Base-by-base conservation (phyloP, 1,139 yeast species). In the Lodderomyces margitis region DNA sequence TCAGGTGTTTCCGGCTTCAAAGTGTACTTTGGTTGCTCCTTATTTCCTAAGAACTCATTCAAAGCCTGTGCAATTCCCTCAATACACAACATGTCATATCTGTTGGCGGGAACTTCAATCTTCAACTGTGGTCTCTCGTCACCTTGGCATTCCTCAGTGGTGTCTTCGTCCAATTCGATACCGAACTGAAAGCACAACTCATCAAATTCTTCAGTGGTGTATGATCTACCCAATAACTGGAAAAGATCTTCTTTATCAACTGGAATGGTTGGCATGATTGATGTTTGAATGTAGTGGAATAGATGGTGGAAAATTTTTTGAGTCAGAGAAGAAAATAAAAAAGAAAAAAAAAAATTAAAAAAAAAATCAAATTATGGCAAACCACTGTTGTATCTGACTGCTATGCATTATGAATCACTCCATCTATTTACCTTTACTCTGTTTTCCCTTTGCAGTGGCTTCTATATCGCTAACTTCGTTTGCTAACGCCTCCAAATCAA, bases 161-260 rank as follows among this genome's bases (percentile, higher is more conserved):
- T 81, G 62, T 94, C 98, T 69, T 94, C 98, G 63, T 94, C 99
- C 51, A 94, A 77, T 70, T 94, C 99, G 54, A 94, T 83, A 55
- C 99, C 99, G 55, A 91, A 94, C 59, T 91, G 95, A 70, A 94
- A 94, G 70, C 98, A 94, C 54, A 94, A 79, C 66, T 91, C 97
- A 61, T 94, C 98, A 58, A 94, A 91, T 61, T 91, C 98, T 57
- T 88, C 81, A 51, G 94, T 86, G 57, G 96, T 78, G 68, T 89
- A 92, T 42, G 74, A 64, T 58, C 77, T 81, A 47, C 95, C 98
- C 50, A 92, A 75, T 38, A 87, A 78, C 58, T 82, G 79, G 72
- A 80, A 92, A 50, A 92, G 80, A 62, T 91, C 98, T 59, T 83
- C 87, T 66, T 94, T 91, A 64, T 92, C 97, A 47, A 92, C 97